Evolutionary conservation across 106 monocot genomes (phyloP), one percentile per base, ranked within the genome.

Genomic region (Gastrodia elata): DNA sequence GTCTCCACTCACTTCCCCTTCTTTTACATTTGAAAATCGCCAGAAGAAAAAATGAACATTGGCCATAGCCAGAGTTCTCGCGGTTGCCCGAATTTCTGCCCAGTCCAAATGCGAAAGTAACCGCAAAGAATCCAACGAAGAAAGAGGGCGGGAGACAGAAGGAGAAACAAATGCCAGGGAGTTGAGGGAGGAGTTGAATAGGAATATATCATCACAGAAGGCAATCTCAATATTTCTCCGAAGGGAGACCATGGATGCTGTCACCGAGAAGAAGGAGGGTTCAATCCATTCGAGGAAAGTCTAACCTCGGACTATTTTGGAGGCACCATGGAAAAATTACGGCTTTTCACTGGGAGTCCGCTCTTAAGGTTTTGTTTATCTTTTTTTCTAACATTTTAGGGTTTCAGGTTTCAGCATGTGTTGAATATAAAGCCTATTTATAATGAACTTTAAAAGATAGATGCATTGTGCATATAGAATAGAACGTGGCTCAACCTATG

Each of bases 301-400:
- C 38, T 82, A 92, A 0, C 96, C 96, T 13, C 74, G 85, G 11
- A 88, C 96, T 15, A 83, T 97, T 41, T 92, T 97, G 38, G 96
- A 97, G 76, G 92, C 96, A 0, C 7, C 92, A 97, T 44, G 96
- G 92, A 39, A 71, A 92, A 14, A 72, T 92, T 74, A 72, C 83
- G 0, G 90, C 96, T 26, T 86, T 97, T 27, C 83, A 90, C 7
- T 97, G 96, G 96, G 96, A 97, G 44, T 97, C 96, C 18, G 96
- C 92, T 20, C 92, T 97, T 68, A 86, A 97, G 96, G 96, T 97
- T 43, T 39, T 25, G 24, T 16, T 69, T 40, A 13, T 24, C 16
- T 40, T 24, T n/a, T n/a, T 40, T 69, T 9, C 40, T 32, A 61
- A 14, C 11, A 61, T 33, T 61, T 30, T 61, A 6, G 30, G 4